A percentile compares a stretch with the other conserved stretches of the same genome.
These are phyloP conservation scores for Stagonosporopsis chrysanthemi DNA, from an alignment of 2,329 filamentous ascomycete genomes.

Conservation along the genomic window DNA sequence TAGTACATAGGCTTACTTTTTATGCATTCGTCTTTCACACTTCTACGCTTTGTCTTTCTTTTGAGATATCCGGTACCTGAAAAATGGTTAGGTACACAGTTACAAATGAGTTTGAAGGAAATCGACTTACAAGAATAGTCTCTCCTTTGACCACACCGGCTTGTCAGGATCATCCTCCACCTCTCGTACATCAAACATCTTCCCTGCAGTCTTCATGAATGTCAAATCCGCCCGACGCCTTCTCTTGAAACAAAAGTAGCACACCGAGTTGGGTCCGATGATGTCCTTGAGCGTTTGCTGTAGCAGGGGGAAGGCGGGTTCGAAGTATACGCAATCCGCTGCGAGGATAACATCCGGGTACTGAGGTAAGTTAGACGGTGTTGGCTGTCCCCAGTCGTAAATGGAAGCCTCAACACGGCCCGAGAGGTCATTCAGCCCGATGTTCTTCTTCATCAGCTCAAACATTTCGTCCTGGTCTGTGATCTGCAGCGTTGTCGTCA, in stretches of 20 bases:
- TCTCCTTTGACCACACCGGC: slow-evolving; percentile 55
- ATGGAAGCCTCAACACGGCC: slow-evolving; percentile 70
- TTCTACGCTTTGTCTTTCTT: slow-evolving; percentile 17
- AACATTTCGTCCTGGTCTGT: slow-evolving; percentile 92
- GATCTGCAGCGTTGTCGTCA: slow-evolving; percentile 71
- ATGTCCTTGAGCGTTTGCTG: slow-evolving; percentile 79
- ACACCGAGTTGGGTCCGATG: slow-evolving; percentile 69
- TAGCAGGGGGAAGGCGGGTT: slow-evolving; percentile 90
- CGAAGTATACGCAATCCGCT: slow-evolving; percentile 96
- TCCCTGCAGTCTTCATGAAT: slow-evolving; percentile 60
- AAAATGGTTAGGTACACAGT: neutral
- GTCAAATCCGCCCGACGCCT: slow-evolving; percentile 72
- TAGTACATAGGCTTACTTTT: neutral
- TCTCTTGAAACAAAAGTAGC: slow-evolving; percentile 95
- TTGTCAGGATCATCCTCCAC: slow-evolving; percentile 59
- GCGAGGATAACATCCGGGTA: slow-evolving; percentile 86
- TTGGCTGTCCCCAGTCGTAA: slow-evolving; percentile 75
- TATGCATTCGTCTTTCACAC: neutral
- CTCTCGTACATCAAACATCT: slow-evolving; percentile 57
- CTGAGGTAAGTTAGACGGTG: slow-evolving; percentile 53
- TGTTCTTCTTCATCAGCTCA: slow-evolving; percentile 84
- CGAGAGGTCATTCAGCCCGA: slow-evolving; percentile 76
- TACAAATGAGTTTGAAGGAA: no score
- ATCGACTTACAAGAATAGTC: slow-evolving; percentile 57
- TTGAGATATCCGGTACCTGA: slow-evolving; percentile 34